Percentiles rank a stretch among this genome's conserved stretches.
Conservation (phyloP, 1,284 basidiomycete species). For the Tranzscheliella williamsii region DNA sequence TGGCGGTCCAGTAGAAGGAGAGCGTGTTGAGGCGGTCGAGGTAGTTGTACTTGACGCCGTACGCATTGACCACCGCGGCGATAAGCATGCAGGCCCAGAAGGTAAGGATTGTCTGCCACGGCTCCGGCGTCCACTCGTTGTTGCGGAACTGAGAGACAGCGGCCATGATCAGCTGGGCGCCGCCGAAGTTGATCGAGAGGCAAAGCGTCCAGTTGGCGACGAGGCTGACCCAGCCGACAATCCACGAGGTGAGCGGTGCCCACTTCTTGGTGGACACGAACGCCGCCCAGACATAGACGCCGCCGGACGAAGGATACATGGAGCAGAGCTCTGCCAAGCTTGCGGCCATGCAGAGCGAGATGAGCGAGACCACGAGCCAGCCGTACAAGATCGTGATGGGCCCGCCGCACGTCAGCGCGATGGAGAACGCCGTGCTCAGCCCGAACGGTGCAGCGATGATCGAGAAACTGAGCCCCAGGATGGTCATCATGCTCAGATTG, state of each 20-base stretch:
- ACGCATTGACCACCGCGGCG: slow-evolving; percentile 59
- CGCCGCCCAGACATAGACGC: slow-evolving; percentile 64
- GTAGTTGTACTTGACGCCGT: slow-evolving; percentile 44
- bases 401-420: slow-evolving; percentile 63
- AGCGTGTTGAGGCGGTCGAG: slow-evolving; percentile 59
- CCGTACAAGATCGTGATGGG: slow-evolving; percentile 62
- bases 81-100: slow-evolving; percentile 63
- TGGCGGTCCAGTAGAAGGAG: slow-evolving; percentile 63
- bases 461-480: slow-evolving; percentile 63
- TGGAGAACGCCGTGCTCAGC: slow-evolving; percentile 62
- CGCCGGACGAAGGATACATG: slow-evolving; percentile 64
- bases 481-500: slow-evolving; percentile 63
- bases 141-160: slow-evolving; percentile 62
- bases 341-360: slow-evolving; percentile 63
- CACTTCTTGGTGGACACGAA: slow-evolving; percentile 63
- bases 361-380: slow-evolving; percentile 64
- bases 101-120: slow-evolving; percentile 60
- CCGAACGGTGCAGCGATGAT: slow-evolving; percentile 64
- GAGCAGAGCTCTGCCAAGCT: slow-evolving; percentile 64
- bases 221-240: slow-evolving; percentile 64
- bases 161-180: slow-evolving; percentile 64
- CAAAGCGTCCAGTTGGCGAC: slow-evolving; percentile 64
- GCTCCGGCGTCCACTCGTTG: slow-evolving; percentile 43
- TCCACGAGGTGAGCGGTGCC: slow-evolving; percentile 62
- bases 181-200: slow-evolving; percentile 65